Percentiles rank a stretch among this genome's conserved stretches.
These are phyloP conservation scores for Mercurialis annua DNA, from an alignment of 345 rosid genomes.

Conservation along the genomic window DNA sequence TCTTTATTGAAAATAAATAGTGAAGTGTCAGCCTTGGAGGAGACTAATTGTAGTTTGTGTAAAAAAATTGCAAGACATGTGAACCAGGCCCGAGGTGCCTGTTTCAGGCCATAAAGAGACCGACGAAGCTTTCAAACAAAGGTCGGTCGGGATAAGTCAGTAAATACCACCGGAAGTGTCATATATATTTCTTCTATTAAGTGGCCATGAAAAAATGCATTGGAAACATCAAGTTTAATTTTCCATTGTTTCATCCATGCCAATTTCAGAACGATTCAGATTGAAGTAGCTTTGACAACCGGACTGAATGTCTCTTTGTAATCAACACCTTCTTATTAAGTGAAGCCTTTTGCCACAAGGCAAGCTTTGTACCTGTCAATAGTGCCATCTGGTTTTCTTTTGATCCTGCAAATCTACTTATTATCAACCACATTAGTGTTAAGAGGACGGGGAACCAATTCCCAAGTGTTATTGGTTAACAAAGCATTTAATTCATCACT, in stretches of 20 bases:
- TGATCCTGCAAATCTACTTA: background rate
- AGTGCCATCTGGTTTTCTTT: background rate
- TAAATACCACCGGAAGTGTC: too few species aligned
- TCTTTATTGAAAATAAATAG: too few species aligned
- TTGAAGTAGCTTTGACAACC: background rate
- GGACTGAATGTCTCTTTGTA: background rate
- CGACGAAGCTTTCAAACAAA: background rate
- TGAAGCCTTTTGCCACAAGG: background rate
- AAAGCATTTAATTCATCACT: too few species aligned
- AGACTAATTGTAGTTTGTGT: background rate
- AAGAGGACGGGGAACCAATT: background rate
- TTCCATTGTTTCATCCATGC: background rate
- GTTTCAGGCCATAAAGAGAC: background rate
- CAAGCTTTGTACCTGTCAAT: background rate
- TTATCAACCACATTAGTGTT: background rate
- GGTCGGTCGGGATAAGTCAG: background rate
- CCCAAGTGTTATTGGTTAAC: too few species aligned
- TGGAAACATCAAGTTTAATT: background rate
- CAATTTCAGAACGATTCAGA: background rate
- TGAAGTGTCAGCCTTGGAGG: background rate
- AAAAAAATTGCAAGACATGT: background rate
- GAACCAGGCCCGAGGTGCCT: background rate
- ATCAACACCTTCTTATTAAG: background rate
- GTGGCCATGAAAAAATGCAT: too few species aligned
- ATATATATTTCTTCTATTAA: too few species aligned